Evolutionary conservation across 2,329 filamentous ascomycete genomes (phyloP), one percentile per base, ranked within the genome.

Genomic region (Penicillium sp.): DNA sequence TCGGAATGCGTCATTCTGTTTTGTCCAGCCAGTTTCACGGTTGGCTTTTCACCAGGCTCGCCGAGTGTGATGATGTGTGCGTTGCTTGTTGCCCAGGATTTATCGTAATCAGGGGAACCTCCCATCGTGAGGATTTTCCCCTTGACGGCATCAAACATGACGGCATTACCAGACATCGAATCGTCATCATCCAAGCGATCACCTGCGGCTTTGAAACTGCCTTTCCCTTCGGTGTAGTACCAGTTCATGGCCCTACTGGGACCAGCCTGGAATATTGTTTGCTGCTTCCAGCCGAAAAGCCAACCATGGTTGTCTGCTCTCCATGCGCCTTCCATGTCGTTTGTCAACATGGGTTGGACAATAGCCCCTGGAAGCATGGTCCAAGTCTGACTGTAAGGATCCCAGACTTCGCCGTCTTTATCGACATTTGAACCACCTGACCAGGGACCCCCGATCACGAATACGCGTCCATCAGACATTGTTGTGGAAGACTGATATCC

Each of bases 381-480:
- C 79, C 79, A 82, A 2, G 61, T 60, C 27, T 77, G 71, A 3
- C 64, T 55, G 1, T 49, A 58, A 0, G 74, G 70, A 46, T 77
- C 64, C 57, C 73, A 81, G 14, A 80, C 61, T 55, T 84, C 80
- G 35, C 77, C 80, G 47, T 79, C 74, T 67, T 82, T 82, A 24
- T 69, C 69, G 0, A 40, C 13, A 23, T 73, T 70, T 1, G 56
- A 48, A 0, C 64, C 72, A 20, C 79, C 80, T 8, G 70, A 75
- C 70, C 72, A 80, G 0, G 76, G 79, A 3, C 80, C 80, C 14
- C 80, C 80, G 29, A 82, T 80, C 10, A 70, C 74, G 60, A 82
- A 83, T 20, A 81, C 71, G 0, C 72, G 66, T 4, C 79, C 79
- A 47, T 79, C 71, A 0, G 77, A 77, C 1, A 73, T 56, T 0